phyloP scores from a whole-genome alignment of 371 early-diverging fungal species.

The Apophysomyces trapeziformis region DNA sequence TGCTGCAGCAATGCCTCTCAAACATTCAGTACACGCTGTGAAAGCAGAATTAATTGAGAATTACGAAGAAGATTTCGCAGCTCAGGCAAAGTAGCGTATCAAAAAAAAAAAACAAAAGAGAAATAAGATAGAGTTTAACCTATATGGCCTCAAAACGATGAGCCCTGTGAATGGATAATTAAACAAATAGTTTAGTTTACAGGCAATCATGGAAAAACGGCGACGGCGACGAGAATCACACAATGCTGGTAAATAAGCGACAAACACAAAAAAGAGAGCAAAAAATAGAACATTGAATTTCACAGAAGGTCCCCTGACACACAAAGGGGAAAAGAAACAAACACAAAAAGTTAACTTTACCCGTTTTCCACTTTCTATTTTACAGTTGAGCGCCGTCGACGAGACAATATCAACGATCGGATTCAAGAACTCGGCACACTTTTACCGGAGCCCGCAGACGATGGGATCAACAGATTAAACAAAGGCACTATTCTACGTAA shows the following conservation, averaged over 20 bases:
- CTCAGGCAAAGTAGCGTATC: slow-evolving; percentile 31
- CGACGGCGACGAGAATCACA: slow-evolving; percentile 31
- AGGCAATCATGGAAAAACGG: slow-evolving; percentile 34
- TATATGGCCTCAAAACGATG: neutral
- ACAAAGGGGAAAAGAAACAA: neutral
- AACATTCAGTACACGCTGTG: neutral
- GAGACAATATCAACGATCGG: slow-evolving; percentile 95
- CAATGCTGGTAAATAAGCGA: slow-evolving; percentile 28
- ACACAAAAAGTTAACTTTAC: neutral
- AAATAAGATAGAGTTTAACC: neutral
- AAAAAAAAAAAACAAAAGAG: neutral
- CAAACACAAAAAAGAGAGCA: neutral
- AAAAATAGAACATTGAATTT: neutral
- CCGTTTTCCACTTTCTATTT: slow-evolving; percentile 5
- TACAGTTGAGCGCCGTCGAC: slow-evolving; percentile 84
- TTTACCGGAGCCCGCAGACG: slow-evolving; percentile 66
- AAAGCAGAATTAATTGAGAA: slow-evolving; percentile 8
- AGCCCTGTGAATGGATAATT: neutral
- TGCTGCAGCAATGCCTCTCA: slow-evolving; percentile 13
- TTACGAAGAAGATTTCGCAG: slow-evolving; percentile 35
- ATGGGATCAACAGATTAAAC: slow-evolving; percentile 69
- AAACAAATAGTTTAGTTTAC: slow-evolving; percentile 23
- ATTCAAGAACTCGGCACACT: slow-evolving; percentile 88
- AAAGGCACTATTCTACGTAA: slow-evolving; percentile 84
- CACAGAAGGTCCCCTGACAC: neutral